phyloP scores from a whole-genome alignment of 495 filamentous ascomycete genomes.

The Xylaria flabelliformis region DNA sequence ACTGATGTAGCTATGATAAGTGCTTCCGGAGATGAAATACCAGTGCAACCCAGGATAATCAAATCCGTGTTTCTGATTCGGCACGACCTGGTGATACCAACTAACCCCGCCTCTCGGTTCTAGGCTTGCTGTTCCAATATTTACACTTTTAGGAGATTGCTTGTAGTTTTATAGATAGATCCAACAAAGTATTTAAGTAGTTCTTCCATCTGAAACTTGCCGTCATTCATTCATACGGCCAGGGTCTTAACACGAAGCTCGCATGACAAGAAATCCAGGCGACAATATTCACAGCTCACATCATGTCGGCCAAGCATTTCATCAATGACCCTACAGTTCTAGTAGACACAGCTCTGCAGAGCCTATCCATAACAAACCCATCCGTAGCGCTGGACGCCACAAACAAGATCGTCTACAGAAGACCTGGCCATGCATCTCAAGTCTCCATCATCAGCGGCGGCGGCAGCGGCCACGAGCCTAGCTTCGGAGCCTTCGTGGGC shows the following conservation, averaged over 20 bases:
- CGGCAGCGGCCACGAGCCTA: slow-evolving; percentile 92
- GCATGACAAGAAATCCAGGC: neutral
- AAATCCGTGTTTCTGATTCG: slow-evolving; percentile 9
- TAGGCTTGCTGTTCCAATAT: neutral
- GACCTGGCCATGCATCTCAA: slow-evolving; percentile 59
- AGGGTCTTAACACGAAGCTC: neutral
- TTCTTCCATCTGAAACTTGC: neutral
- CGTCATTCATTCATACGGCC: too few species aligned
- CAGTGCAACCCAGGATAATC: neutral
- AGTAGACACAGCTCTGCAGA: slow-evolving; percentile 77
- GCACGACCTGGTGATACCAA: neutral
- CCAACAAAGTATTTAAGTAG: neutral
- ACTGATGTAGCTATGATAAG: slow-evolving; percentile 3
- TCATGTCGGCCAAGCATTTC: slow-evolving; percentile 83
- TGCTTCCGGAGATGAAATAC: neutral
- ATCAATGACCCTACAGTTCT: slow-evolving; percentile 83
- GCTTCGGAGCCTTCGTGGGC: slow-evolving; percentile 74
- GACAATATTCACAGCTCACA: slow-evolving; percentile 10
- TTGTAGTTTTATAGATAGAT: slow-evolving; percentile 5
- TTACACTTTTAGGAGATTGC: neutral
- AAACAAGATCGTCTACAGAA: slow-evolving; percentile 88
- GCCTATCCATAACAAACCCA: slow-evolving; percentile 84
- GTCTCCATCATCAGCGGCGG: slow-evolving; percentile 90
- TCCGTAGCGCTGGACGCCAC: slow-evolving; percentile 76
- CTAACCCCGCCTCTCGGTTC: slow-evolving; percentile 2